Base-by-base conservation (phyloP, 1,284 basidiomycete genomes). In the Cryptococcus maquisensis region DNA sequence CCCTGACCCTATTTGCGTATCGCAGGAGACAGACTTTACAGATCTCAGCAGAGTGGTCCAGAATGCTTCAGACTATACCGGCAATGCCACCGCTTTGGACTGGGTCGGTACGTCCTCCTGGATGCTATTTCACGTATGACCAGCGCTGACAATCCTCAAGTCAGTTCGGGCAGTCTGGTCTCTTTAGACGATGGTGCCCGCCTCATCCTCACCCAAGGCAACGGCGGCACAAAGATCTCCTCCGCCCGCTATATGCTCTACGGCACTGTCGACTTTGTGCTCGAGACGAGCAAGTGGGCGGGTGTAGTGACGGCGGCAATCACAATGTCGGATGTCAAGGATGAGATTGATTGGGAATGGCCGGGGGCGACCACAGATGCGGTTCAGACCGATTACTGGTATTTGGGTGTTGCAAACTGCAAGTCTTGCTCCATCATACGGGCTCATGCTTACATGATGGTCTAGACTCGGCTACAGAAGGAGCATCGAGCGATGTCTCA, bases 221-320 rank as follows among this genome's bases (percentile, higher is more conserved):
- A 86, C 58, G 61, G 85, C 37, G 90, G 90, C 13, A 90, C 86
- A 0, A 81, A 84, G 24, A 62, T 93, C 46, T 87, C 86, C 5
- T 86, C 86, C 6, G 91, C 90, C 1, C 82, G 84, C 26, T 91
- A 90, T 64, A 74, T 91, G 2, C 84, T 88, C 67, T 92, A 90
- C 65, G 90, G 88, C 38, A 83, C 78, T 18, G 82, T 91, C 62
- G 87, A 87, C 41, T 81, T 87, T 42, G 80, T 77, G 47, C 63
- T 88, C 62, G 71, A 71, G 81, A 79, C 51, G 3, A 63, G 54
- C 37, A 59, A 60, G 51, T 89, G 86, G 84, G 78, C 71, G 28
- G 88, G 88, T 37, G 83, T 91, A 23, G 84, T 92, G 46, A 85
- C 86, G 0, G 87, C 88, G 1, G 88, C 88, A 69, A 90, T 91